phyloP scores from a whole-genome alignment of 2,329 filamentous ascomycete genomes.

The Cryphonectria parasitica region DNA sequence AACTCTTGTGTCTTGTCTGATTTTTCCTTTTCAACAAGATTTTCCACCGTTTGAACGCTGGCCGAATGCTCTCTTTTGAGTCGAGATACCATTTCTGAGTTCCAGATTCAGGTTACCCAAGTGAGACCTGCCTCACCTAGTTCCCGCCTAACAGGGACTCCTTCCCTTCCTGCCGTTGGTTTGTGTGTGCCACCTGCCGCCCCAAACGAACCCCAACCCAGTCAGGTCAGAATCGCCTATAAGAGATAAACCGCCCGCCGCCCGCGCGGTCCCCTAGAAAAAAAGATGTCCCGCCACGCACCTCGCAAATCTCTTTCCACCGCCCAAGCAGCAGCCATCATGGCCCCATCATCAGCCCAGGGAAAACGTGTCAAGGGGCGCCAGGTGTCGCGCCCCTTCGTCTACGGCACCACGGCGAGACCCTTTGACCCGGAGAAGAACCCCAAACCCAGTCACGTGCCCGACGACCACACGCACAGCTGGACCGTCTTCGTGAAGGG shows the following conservation, averaged over 20 bases:
- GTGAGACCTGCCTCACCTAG: background rate
- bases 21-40: background rate
- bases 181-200: background rate
- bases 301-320: slow-evolving; percentile 22
- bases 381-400: slow-evolving; percentile 67
- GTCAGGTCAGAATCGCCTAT: background rate
- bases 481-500: slow-evolving; percentile 96
- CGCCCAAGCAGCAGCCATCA: slow-evolving; percentile 37
- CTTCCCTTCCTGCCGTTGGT: background rate
- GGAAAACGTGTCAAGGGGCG: slow-evolving; percentile 69
- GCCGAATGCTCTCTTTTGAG: background rate
- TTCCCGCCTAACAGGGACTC: slow-evolving; percentile 1
- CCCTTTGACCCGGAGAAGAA: slow-evolving; percentile 78
- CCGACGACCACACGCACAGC: slow-evolving; percentile 91
- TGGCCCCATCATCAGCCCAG: slow-evolving; percentile 62
- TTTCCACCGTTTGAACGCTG: background rate
- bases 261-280: slow-evolving; percentile 11
- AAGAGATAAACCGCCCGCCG: slow-evolving; percentile 3
- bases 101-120: too few relatives aligned
- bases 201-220: background rate
- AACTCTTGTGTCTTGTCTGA: background rate
- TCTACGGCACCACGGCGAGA: slow-evolving; percentile 80
- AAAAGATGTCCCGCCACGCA: slow-evolving; percentile 29
- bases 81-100: background rate
- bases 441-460: slow-evolving; percentile 75